Evolutionary conservation across 1,284 basidiomycete genomes (phyloP).

Genomic region (Papiliotrema flavescens): DNA sequence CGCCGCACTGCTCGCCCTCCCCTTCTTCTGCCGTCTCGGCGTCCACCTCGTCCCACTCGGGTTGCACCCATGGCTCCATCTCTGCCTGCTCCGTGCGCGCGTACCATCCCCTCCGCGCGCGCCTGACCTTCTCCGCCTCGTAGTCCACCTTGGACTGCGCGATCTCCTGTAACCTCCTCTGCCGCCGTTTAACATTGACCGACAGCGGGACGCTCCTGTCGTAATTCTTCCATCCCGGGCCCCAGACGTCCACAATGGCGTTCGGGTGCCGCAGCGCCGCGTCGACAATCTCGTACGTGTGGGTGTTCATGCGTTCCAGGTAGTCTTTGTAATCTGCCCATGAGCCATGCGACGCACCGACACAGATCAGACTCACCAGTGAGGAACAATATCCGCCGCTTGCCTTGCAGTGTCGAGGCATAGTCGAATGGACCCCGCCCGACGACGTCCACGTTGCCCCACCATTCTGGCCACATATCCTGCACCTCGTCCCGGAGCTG

Average conservation of each 20-base stretch:
- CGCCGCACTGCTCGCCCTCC: slow-evolving; percentile 7
- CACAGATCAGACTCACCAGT: slow-evolving; percentile 33
- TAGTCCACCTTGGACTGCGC: slow-evolving; percentile 19
- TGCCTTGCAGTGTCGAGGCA: slow-evolving; percentile 8
- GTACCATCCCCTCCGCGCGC: slow-evolving; percentile 1
- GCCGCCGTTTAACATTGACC: slow-evolving; percentile 38
- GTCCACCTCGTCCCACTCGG: background rate
- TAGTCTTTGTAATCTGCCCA: slow-evolving; percentile 41
- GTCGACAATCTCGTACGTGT: slow-evolving; percentile 48
- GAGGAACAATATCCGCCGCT: slow-evolving; percentile 42
- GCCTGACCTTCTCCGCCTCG: slow-evolving; percentile 9
- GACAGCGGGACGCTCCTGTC: slow-evolving; percentile 36
- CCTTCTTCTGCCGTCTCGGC: background rate
- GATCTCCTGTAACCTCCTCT: slow-evolving; percentile 28
- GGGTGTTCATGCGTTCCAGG: slow-evolving; percentile 47
- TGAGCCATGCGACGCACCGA: background rate
- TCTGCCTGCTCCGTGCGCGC: slow-evolving; percentile 6
- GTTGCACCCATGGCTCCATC: slow-evolving; percentile 9
- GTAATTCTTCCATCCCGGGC: slow-evolving; percentile 47
- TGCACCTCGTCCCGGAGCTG: slow-evolving; percentile 7
- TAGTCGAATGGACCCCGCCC: slow-evolving; percentile 44
- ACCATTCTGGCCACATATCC: slow-evolving; percentile 37
- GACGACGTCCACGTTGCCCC: slow-evolving; percentile 40
- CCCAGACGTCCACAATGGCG: slow-evolving; percentile 46
- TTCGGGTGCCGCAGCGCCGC: slow-evolving; percentile 46